Conservation (phyloP, 306 rosid genomes). For the Fragaria nilgerrensis region DNA sequence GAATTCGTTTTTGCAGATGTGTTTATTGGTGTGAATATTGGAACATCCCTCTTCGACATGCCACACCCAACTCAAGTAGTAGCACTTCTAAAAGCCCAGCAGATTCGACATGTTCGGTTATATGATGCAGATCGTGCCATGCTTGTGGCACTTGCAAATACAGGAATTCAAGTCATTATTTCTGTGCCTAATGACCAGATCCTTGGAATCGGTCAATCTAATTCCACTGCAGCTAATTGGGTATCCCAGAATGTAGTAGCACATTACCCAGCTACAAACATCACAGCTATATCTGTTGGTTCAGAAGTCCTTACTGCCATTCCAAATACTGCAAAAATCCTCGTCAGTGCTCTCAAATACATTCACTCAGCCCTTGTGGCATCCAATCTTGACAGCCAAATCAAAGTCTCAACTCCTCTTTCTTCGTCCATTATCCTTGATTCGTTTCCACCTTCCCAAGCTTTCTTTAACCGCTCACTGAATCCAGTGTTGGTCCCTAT, state of each 20-base stretch:
- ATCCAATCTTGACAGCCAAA: slow-evolving; percentile 68
- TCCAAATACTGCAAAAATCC: slow-evolving; percentile 74
- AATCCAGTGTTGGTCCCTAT: slow-evolving; percentile 66
- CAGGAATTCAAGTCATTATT: slow-evolving; percentile 66
- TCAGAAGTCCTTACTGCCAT: slow-evolving; percentile 67
- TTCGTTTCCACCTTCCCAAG: slow-evolving; percentile 88
- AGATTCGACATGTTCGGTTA: slow-evolving; percentile 61
- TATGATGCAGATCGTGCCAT: slow-evolving; percentile 70
- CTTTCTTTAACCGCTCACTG: slow-evolving; percentile 68
- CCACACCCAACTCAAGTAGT: slow-evolving; percentile 87
- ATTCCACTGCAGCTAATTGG: slow-evolving; percentile 83
- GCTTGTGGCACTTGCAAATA: slow-evolving; percentile 75
- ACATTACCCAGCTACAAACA: slow-evolving; percentile 81
- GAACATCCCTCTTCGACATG: slow-evolving; percentile 83
- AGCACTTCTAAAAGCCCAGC: slow-evolving; percentile 72
- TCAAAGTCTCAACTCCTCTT: slow-evolving; percentile 76
- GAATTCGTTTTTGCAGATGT: slow-evolving; percentile 49
- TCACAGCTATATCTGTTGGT: slow-evolving; percentile 77
- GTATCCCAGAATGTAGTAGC: slow-evolving; percentile 74
- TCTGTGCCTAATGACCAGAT: slow-evolving; percentile 76
- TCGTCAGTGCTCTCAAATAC: slow-evolving; percentile 67
- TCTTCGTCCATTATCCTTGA: slow-evolving; percentile 76
- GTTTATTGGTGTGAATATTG: slow-evolving; percentile 77
- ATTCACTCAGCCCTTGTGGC: slow-evolving; percentile 74
- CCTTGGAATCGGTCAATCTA: slow-evolving; percentile 76